These are phyloP conservation scores for Gomphus sp. DNA, from an alignment of 1,284 basidiomycete genomes.

Conservation along the genomic window DNA sequence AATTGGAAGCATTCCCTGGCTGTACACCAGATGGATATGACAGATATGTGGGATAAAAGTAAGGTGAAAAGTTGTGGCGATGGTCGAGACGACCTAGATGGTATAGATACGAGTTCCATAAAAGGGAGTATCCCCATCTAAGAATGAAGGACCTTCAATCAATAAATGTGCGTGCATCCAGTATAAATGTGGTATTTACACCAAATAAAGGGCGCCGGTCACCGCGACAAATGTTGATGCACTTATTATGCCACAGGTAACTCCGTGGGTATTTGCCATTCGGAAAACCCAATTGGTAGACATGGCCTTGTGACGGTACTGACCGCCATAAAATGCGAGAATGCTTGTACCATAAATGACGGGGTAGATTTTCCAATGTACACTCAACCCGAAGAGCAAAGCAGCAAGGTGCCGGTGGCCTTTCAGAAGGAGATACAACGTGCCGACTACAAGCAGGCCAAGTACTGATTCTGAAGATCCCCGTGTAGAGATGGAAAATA, in stretches of 20 bases:
- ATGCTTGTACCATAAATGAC: slow-evolving; percentile 82
- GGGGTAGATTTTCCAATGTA: slow-evolving; percentile 96
- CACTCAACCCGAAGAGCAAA: slow-evolving; percentile 64
- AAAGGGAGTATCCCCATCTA: slow-evolving; percentile 91
- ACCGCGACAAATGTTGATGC: slow-evolving; percentile 62
- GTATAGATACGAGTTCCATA: slow-evolving; percentile 90
- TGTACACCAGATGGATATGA: slow-evolving; percentile 25
- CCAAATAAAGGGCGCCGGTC: slow-evolving; percentile 58
- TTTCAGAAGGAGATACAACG: slow-evolving; percentile 52
- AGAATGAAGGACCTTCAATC: neutral
- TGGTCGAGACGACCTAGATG: slow-evolving; percentile 89
- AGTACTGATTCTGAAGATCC: slow-evolving; percentile 92
- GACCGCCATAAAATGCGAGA: slow-evolving; percentile 49
- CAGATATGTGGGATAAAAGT: slow-evolving; percentile 93
- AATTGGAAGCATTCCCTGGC: slow-evolving; percentile 28
- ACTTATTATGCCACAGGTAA: slow-evolving; percentile 64
- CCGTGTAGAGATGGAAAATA: slow-evolving; percentile 92
- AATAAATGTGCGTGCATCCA: slow-evolving; percentile 5
- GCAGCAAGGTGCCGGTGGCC: slow-evolving; percentile 41
- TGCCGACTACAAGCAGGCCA: slow-evolving; percentile 69
- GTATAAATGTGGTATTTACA: slow-evolving; percentile 45
- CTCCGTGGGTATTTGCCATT: slow-evolving; percentile 45
- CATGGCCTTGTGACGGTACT: slow-evolving; percentile 11
- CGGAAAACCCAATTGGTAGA: slow-evolving; percentile 27
- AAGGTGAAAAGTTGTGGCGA: slow-evolving; percentile 96